phyloP scores from a whole-genome alignment of 768 basidiomycete genomes.

The Phylloporus arenicola region DNA sequence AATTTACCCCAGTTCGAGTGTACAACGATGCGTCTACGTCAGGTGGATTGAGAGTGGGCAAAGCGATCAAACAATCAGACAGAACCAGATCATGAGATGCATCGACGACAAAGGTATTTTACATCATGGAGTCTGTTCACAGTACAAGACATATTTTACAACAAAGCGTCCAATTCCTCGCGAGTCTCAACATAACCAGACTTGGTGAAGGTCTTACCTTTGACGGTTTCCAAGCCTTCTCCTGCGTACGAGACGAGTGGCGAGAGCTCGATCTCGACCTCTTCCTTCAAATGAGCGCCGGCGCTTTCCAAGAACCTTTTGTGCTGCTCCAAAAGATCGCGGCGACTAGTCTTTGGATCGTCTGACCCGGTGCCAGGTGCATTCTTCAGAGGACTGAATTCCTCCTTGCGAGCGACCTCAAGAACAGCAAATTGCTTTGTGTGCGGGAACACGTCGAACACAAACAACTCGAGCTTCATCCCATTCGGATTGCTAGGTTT shows the following conservation, averaged over 20 bases:
- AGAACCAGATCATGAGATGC: not conserved
- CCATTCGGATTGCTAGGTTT: slow-evolving; percentile 93
- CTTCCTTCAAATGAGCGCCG: slow-evolving; percentile 68
- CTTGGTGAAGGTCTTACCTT: slow-evolving; percentile 72
- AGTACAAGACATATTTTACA: slow-evolving; percentile 31
- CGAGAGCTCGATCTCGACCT: slow-evolving; percentile 85
- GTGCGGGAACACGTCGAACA: slow-evolving; percentile 98
- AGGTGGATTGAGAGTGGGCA: not conserved
- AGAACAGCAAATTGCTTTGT: slow-evolving; percentile 78
- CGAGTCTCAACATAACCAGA: slow-evolving; percentile 62
- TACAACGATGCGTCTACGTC: slow-evolving; percentile 6
- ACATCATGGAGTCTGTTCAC: slow-evolving; percentile 1
- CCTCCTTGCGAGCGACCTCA: slow-evolving; percentile 82
- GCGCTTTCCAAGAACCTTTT: slow-evolving; percentile 73
- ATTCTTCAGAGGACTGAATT: slow-evolving; percentile 97
- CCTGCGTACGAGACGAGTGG: slow-evolving; percentile 88
- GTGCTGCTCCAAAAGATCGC: slow-evolving; percentile 87
- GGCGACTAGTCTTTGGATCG: slow-evolving; percentile 84
- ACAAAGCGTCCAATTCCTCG: slow-evolving; percentile 68
- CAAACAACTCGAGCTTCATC: slow-evolving; percentile 98
- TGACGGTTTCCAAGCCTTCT: slow-evolving; percentile 77
- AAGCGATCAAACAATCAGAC: not conserved
- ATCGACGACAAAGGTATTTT: slow-evolving; percentile 4
- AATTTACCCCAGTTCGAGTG: slow-evolving; percentile 9
- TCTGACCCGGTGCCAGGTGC: slow-evolving; percentile 90